Conservation (phyloP, 148 eudicot genomes). For the Heliosperma pusillum region DNA sequence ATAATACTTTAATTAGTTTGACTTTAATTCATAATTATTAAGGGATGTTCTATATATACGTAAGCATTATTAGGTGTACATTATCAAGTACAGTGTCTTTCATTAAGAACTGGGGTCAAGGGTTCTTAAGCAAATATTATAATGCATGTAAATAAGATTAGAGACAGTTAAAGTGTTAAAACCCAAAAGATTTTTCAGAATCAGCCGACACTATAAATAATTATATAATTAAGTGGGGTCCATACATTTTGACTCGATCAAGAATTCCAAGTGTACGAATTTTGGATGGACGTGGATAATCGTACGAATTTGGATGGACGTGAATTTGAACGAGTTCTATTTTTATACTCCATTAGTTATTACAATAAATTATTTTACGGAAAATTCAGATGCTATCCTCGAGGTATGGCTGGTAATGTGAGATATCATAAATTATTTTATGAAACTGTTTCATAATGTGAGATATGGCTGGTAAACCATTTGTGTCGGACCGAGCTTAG, state of each 20-base stretch:
- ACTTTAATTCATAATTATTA: not conserved
- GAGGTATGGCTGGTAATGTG: no score
- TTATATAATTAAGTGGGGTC: not conserved
- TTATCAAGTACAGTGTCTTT: not conserved
- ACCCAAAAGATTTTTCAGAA: not conserved
- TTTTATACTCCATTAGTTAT: no score
- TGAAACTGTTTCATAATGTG: no score
- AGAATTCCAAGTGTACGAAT: not conserved
- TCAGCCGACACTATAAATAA: not conserved
- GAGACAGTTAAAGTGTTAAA: not conserved
- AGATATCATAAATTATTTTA: no score
- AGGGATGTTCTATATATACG: no score
- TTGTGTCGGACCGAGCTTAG: no score
- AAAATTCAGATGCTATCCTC: no score
- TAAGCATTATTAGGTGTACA: not conserved
- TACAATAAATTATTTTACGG: no score
- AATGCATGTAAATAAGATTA: not conserved
- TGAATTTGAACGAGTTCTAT: no score
- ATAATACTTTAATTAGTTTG: not conserved
- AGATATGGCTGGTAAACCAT: no score
- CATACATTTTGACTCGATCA: not conserved
- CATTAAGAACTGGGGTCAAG: not conserved
- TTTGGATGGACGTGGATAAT: not conserved
- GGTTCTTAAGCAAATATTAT: not conserved
- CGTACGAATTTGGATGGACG: no score